Evolutionary conservation across 345 rosid species (phyloP).

Genomic region (Euphorbia lathyris): DNA sequence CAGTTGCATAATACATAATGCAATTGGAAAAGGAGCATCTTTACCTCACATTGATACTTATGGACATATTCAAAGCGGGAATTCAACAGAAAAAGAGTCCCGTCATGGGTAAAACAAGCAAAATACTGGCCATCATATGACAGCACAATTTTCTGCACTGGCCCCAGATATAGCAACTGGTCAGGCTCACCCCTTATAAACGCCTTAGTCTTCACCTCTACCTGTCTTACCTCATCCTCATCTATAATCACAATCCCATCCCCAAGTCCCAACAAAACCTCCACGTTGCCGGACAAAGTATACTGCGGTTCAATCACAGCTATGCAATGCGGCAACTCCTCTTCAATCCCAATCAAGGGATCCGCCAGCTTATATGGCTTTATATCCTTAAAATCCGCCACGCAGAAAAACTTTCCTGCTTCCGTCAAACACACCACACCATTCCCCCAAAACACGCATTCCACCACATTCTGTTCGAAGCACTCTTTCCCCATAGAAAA

Average conservation of each 20-base stretch:
- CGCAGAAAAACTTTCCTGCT: slow-evolving; percentile 56
- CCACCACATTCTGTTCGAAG: slow-evolving; percentile 87
- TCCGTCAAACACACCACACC: slow-evolving; percentile 90
- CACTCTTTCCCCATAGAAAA: slow-evolving; percentile 75
- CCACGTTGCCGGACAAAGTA: slow-evolving; percentile 79
- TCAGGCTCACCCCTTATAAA: background rate
- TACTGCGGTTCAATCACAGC: slow-evolving; percentile 90
- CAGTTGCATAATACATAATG: background rate
- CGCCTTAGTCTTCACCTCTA: slow-evolving; percentile 35
- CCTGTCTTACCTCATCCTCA: slow-evolving; percentile 71
- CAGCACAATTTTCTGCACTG: slow-evolving; percentile 75
- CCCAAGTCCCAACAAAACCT: slow-evolving; percentile 63
- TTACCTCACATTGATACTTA: slow-evolving; percentile 75
- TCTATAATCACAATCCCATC: slow-evolving; percentile 63
- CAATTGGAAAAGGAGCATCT: background rate
- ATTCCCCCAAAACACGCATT: slow-evolving; percentile 86
- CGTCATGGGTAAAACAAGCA: slow-evolving; percentile 86
- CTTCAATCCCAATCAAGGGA: slow-evolving; percentile 41
- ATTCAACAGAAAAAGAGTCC: slow-evolving; percentile 65
- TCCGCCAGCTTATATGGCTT: slow-evolving; percentile 58
- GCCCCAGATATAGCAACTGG: slow-evolving; percentile 28
- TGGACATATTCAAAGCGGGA: slow-evolving; percentile 47
- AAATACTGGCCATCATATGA: slow-evolving; percentile 74
- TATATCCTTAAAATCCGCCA: slow-evolving; percentile 68
- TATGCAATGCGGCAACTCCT: slow-evolving; percentile 57